Percentiles rank a stretch among this genome's conserved stretches.
phyloP scores from a whole-genome alignment of 495 filamentous ascomycete species.

The Tuber calosporum region DNA sequence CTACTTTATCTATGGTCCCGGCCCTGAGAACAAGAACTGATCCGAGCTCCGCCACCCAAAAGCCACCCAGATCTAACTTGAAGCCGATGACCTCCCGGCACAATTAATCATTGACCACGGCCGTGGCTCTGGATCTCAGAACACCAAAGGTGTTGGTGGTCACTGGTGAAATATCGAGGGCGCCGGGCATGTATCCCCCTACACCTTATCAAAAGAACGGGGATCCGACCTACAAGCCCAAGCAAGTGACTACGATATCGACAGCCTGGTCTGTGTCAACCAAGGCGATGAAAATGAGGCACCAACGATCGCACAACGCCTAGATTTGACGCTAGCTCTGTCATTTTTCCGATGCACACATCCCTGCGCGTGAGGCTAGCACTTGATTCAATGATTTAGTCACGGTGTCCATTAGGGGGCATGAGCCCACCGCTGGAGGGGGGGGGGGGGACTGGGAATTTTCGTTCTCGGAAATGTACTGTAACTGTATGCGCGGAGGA shows the following conservation, averaged over 20 bases:
- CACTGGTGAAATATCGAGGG: constrained; percentile 56
- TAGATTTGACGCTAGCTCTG: constrained; percentile 52
- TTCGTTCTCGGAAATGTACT: not conserved
- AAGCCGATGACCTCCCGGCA: constrained; percentile 47
- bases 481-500: not conserved
- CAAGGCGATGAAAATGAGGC: constrained; percentile 56
- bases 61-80: constrained; percentile 48
- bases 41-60: constrained; percentile 52
- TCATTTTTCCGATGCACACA: constrained; percentile 47
- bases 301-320: constrained; percentile 47
- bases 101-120: constrained; percentile 52
- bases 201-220: constrained; percentile 45
- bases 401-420: constrained; percentile 46
- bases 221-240: constrained; percentile 49
- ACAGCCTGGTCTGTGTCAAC: constrained; percentile 58
- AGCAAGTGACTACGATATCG: constrained; percentile 49
- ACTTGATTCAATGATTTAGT: constrained; percentile 56
- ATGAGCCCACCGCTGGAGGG: constrained; percentile 44
- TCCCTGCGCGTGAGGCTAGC: constrained; percentile 54
- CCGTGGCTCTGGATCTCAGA: constrained; percentile 27
- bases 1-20: constrained; percentile 29
- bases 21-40: constrained; percentile 45
- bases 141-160: constrained; percentile 47
- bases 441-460: constrained; percentile 8
- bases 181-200: constrained; percentile 13